Conservation (phyloP, 2,329 filamentous ascomycete species). For the Epichloe aotearoae region DNA sequence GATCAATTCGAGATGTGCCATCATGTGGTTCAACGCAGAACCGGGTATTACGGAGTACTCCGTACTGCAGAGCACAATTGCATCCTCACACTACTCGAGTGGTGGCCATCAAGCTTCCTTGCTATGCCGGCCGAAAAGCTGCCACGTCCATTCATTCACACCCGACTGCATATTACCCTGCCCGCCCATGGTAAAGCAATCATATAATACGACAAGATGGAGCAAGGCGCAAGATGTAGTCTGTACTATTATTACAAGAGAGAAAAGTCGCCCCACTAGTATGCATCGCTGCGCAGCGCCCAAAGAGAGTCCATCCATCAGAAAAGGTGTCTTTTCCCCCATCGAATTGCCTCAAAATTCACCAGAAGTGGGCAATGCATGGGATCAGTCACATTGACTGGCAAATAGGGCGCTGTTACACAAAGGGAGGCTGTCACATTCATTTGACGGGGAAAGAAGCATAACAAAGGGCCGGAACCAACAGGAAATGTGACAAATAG, state of each 20-base stretch:
- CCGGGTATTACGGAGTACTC: background rate
- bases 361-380: background rate
- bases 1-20: background rate
- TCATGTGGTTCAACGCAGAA: background rate
- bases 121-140: background rate
- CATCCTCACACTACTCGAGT: background rate
- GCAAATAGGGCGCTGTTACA: background rate
- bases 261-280: background rate
- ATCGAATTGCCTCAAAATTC: background rate
- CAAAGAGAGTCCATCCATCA: background rate
- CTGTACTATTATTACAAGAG: background rate
- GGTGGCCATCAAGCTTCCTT: background rate
- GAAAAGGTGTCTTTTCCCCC: background rate
- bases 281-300: background rate
- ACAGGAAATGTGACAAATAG: background rate
- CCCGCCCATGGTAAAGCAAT: background rate
- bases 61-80: background rate
- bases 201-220: background rate
- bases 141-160: background rate
- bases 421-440: background rate
- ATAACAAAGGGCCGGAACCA: background rate
- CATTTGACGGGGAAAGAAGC: background rate
- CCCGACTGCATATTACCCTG: background rate
- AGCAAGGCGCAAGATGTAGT: background rate
- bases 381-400: slow-evolving; percentile 2